Percentiles rank a stretch among this genome's conserved stretches.
Conservation (phyloP, 2,329 filamentous ascomycete species). For the Madurella mycetomatis region DNA sequence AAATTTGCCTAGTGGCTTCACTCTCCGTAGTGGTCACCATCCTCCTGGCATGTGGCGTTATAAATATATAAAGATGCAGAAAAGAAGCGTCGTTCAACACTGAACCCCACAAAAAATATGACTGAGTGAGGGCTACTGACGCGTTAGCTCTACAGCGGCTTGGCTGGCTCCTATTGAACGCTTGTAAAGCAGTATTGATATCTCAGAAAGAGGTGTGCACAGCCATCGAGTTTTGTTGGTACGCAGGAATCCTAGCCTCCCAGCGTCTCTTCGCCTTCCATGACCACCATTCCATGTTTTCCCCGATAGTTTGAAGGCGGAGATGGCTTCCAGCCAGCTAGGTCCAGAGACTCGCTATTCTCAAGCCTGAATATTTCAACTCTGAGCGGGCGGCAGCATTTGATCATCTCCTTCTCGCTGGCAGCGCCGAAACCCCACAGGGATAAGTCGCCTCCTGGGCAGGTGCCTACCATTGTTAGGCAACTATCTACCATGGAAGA, state of each 20-base stretch:
- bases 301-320: constrained; percentile 59
- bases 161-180: too few species aligned
- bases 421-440: constrained; percentile 74
- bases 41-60: too few species aligned
- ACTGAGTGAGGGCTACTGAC: too few species aligned
- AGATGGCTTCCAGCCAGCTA: constrained; percentile 58
- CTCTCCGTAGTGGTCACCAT: too few species aligned
- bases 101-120: too few species aligned
- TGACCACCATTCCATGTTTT: constrained; percentile 56
- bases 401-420: constrained; percentile 63
- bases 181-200: too few species aligned
- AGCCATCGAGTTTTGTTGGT: too few species aligned
- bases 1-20: too few species aligned
- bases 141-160: too few species aligned
- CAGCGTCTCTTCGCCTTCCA: constrained; percentile 6
- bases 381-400: constrained; percentile 67
- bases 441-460: constrained; percentile 75
- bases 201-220: too few species aligned
- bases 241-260: background rate
- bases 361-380: constrained; percentile 67
- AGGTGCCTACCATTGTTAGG: constrained; percentile 55
- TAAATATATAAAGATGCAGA: too few species aligned
- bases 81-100: too few species aligned
- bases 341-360: constrained; percentile 47
- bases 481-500: constrained; percentile 34